These are phyloP conservation scores for Cardamine occulta DNA, from an alignment of 345 rosid genomes.

Conservation along the genomic window DNA sequence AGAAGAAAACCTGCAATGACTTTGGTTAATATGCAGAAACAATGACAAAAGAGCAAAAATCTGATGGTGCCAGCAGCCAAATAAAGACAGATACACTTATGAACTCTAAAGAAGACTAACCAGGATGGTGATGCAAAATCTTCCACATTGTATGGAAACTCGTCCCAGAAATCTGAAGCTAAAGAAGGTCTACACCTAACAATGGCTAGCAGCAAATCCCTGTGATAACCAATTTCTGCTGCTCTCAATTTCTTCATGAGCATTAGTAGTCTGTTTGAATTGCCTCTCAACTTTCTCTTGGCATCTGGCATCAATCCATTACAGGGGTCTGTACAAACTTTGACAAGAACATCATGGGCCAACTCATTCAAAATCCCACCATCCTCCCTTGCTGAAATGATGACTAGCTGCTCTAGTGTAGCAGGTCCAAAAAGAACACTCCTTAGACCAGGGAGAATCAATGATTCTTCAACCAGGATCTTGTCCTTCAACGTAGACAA, in stretches of 20 bases:
- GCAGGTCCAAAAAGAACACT: constrained; percentile 90
- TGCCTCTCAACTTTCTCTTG: constrained; percentile 70
- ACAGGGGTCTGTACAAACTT: constrained; percentile 81
- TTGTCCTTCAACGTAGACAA: constrained; percentile 66
- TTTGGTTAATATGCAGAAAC: constrained; percentile 47
- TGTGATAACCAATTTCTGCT: constrained; percentile 66
- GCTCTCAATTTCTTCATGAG: constrained; percentile 90
- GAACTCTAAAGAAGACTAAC: constrained; percentile 55
- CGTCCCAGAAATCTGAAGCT: constrained; percentile 74
- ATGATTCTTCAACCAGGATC: constrained; percentile 71
- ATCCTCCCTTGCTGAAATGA: constrained; percentile 67
- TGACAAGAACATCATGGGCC: constrained; percentile 68
- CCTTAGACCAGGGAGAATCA: constrained; percentile 75
- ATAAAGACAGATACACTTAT: constrained; percentile 19
- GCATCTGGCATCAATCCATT: constrained; percentile 90
- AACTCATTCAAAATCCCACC: constrained; percentile 59
- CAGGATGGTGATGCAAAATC: constrained; percentile 78
- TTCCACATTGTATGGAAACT: constrained; percentile 87
- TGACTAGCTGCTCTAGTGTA: constrained; percentile 71
- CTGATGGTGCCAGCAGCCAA: constrained; percentile 1
- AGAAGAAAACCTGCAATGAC: constrained; percentile 75
- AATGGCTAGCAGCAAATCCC: constrained; percentile 79
- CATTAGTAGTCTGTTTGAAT: constrained; percentile 63
- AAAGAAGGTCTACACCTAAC: constrained; percentile 70
- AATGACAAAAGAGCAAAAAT: constrained; percentile 12